A percentile compares a stretch with the other conserved stretches of the same genome.
Conservation (phyloP, 306 rosid genomes). For the Herpetospermum pedunculosum region DNA sequence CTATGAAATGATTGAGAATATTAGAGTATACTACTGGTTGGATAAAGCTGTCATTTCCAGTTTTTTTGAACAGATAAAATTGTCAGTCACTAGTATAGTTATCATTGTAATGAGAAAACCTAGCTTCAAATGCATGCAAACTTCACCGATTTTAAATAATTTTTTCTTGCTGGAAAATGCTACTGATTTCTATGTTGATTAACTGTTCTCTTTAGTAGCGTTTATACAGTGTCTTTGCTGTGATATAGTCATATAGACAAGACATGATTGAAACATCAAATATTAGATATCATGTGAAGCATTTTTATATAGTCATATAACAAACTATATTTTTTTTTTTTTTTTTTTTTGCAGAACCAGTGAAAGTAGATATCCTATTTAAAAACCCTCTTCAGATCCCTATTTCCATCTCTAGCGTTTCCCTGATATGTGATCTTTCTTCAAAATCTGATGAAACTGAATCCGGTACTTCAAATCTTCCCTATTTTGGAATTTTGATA, state of each 20-base stretch:
- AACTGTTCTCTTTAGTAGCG: background rate
- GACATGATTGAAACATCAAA: background rate
- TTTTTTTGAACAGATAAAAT: background rate
- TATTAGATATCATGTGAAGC: background rate
- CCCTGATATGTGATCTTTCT: slow-evolving; percentile 64
- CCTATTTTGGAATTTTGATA: slow-evolving; percentile 1
- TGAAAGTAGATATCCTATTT: slow-evolving; percentile 72
- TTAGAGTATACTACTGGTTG: background rate
- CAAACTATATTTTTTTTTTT: background rate
- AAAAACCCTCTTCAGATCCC: slow-evolving; percentile 83
- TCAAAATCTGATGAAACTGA: slow-evolving; percentile 31
- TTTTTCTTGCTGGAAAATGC: background rate
- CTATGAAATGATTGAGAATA: background rate
- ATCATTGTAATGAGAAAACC: background rate
- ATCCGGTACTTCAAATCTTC: slow-evolving; percentile 33
- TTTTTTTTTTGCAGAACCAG: slow-evolving; percentile 55
- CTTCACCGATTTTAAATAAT: background rate
- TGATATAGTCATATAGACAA: background rate
- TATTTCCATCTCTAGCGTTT: slow-evolving; percentile 55
- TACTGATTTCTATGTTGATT: background rate
- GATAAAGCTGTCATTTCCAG: background rate
- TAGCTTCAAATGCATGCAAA: background rate
- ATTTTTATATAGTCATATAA: background rate
- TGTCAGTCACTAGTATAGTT: background rate
- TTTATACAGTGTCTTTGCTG: background rate